Evolutionary conservation across 2,329 filamentous ascomycete genomes (phyloP).

Genomic region (Sclerotinia borealis): DNA sequence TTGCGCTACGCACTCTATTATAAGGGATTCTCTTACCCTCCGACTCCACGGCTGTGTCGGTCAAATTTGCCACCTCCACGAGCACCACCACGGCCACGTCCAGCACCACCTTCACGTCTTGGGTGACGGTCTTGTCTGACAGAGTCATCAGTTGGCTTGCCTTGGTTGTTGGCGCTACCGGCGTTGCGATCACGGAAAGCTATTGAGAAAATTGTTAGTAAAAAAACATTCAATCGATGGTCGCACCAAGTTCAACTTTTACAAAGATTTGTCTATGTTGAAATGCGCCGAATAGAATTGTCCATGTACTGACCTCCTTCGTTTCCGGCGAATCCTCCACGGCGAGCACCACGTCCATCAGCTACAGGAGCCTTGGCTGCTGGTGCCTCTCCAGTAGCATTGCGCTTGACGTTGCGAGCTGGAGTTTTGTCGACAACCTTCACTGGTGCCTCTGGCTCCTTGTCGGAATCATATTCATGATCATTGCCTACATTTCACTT

Average conservation of each 20-base stretch:
- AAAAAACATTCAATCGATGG: conserved; percentile 4
- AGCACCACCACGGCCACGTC: conserved; percentile 43
- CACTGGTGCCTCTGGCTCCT: conserved; percentile 68
- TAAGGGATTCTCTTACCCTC: conserved; percentile 23
- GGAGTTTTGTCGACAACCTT: conserved; percentile 84
- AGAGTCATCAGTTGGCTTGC: conserved; percentile 68
- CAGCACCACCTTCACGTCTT: conserved; percentile 55
- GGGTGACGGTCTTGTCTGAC: conserved; percentile 46
- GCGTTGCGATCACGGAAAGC: conserved; percentile 86
- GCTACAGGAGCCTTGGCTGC: conserved; percentile 30
- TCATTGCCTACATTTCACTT: conserved; percentile 43
- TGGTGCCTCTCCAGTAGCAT: conserved; percentile 69
- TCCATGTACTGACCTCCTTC: conserved; percentile 71
- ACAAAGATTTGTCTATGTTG: neutral
- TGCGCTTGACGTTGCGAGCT: conserved; percentile 73
- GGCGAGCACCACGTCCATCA: conserved; percentile 29
- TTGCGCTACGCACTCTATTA: neutral
- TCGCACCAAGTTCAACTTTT: neutral
- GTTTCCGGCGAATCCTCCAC: conserved; percentile 63
- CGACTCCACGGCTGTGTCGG: conserved; percentile 33
- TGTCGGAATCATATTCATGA: conserved; percentile 61
- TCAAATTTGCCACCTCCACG: conserved; percentile 33
- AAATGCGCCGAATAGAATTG: neutral
- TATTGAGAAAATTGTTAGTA: conserved; percentile 35
- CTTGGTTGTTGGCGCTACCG: conserved; percentile 76